These are phyloP conservation scores for Sugiyamaella xylanicola DNA, from an alignment of 1,139 yeast genomes.

Conservation along the genomic window DNA sequence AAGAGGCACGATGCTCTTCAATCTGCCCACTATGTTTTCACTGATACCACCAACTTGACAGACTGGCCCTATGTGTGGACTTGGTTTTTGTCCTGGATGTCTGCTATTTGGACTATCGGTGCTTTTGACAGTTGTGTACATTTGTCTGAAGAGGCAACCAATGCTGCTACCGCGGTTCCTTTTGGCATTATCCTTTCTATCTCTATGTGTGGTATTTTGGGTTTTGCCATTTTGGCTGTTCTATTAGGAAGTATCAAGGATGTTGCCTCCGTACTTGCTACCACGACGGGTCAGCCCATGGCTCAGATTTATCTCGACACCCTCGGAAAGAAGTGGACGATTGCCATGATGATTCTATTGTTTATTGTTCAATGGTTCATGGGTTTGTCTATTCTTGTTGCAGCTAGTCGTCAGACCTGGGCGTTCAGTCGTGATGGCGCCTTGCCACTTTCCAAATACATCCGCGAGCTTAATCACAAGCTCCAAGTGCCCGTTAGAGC, in stretches of 20 bases:
- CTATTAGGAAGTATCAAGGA: slow-evolving; percentile 60
- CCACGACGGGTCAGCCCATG: slow-evolving; percentile 40
- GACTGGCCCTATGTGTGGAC: slow-evolving; percentile 73
- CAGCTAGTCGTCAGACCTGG: slow-evolving; percentile 84
- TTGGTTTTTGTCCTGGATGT: slow-evolving; percentile 60
- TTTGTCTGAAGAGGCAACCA: slow-evolving; percentile 66
- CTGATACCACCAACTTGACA: slow-evolving; percentile 54
- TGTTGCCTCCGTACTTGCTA: slow-evolving; percentile 45
- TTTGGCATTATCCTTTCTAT: slow-evolving; percentile 62
- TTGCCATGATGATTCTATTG: slow-evolving; percentile 39
- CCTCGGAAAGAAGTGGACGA: slow-evolving; percentile 69
- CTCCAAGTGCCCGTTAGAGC: slow-evolving; percentile 63
- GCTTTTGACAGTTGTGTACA: slow-evolving; percentile 74
- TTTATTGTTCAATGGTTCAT: slow-evolving; percentile 50
- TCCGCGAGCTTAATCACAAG: slow-evolving; percentile 48
- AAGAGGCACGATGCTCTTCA: slow-evolving; percentile 27
- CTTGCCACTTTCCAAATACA: slow-evolving; percentile 58
- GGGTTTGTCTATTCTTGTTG: slow-evolving; percentile 70
- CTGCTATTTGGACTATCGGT: slow-evolving; percentile 50
- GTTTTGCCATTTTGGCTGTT: slow-evolving; percentile 59
- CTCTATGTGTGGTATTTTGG: slow-evolving; percentile 60
- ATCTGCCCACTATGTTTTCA: slow-evolving; percentile 53
- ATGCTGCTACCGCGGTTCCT: slow-evolving; percentile 69
- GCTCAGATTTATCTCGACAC: slow-evolving; percentile 69
- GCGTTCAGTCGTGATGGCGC: slow-evolving; percentile 92